Conservation (phyloP, 192 early-diverging fungal species). For the Oehlia diaphana region DNA sequence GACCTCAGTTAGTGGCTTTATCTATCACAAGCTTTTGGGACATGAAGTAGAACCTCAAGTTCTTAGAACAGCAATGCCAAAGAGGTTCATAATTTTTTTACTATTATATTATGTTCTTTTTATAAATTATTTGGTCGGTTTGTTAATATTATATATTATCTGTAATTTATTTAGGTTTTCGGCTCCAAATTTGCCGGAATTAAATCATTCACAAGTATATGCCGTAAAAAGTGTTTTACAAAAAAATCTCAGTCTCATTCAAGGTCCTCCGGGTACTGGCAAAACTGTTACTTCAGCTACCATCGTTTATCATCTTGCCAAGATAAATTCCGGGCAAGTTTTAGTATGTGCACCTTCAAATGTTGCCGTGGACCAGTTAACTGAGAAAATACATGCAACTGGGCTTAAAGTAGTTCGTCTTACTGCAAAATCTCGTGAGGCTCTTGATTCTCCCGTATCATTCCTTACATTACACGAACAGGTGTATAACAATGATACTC, state of each 20-base stretch:
- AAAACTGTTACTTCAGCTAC: conserved; percentile 99
- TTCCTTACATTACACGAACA: conserved; percentile 97
- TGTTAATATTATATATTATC: neutral
- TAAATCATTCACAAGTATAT: conserved; percentile 95
- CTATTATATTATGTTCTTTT: neutral
- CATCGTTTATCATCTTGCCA: conserved; percentile 95
- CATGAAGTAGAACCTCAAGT: conserved; percentile 92
- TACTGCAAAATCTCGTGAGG: conserved; percentile 91
- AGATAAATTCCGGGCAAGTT: conserved; percentile 87
- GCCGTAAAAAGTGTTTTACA: conserved; percentile 93
- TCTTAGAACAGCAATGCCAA: conserved; percentile 77
- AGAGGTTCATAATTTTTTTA: conserved; percentile 45
- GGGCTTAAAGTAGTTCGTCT: conserved; percentile 94
- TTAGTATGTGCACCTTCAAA: conserved; percentile 98
- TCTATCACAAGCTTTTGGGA: conserved; percentile 93
- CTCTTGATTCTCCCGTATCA: conserved; percentile 90
- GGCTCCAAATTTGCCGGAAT: conserved; percentile 91
- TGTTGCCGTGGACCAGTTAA: conserved; percentile 98
- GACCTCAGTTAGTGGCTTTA: conserved; percentile 89
- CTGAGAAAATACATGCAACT: conserved; percentile 94
- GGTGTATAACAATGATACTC: conserved; percentile 92
- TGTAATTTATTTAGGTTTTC: conserved; percentile 54
- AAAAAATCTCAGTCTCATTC: conserved; percentile 92
- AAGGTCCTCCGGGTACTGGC: conserved; percentile 96
- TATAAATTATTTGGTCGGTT: neutral